Evolutionary conservation across 2,329 filamentous ascomycete species (phyloP).

Genomic region (Aquanectria penicillioides): DNA sequence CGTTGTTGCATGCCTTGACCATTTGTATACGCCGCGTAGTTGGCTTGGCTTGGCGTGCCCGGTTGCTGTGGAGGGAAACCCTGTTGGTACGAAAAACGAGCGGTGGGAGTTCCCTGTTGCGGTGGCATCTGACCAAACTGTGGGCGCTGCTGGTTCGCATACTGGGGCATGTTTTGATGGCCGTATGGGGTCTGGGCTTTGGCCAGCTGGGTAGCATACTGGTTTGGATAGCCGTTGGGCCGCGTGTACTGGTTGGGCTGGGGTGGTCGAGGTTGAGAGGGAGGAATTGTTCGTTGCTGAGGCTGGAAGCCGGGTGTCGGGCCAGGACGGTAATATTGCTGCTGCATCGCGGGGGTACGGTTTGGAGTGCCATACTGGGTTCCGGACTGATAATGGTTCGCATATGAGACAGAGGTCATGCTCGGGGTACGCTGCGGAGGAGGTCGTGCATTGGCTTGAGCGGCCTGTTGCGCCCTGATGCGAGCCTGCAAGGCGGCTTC

Average conservation of each 20-base stretch:
- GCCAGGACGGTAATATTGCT: conserved; percentile 56
- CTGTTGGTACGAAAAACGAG: conserved; percentile 54
- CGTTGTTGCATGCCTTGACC: conserved; percentile 53
- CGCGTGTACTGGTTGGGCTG: conserved; percentile 61
- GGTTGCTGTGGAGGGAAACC: conserved; percentile 51
- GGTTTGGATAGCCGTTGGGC: conserved; percentile 57
- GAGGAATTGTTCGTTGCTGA: conserved; percentile 49
- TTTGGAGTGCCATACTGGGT: conserved; percentile 59
- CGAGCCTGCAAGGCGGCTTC: conserved; percentile 68
- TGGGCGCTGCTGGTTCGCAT: conserved; percentile 57
- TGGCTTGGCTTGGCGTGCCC: conserved; percentile 49
- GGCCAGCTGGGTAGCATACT: conserved; percentile 60
- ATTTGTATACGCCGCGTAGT: conserved; percentile 54
- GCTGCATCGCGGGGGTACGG: conserved; percentile 55
- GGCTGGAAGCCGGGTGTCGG: conserved; percentile 55
- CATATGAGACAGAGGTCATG: conserved; percentile 52
- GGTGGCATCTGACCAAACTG: conserved; percentile 54
- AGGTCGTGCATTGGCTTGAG: conserved; percentile 48
- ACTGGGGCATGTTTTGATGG: conserved; percentile 61
- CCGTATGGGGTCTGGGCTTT: conserved; percentile 64
- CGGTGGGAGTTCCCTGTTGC: conserved; percentile 54
- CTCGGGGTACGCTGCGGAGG: conserved; percentile 52
- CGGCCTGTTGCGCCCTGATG: conserved; percentile 51
- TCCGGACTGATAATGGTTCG: conserved; percentile 54
- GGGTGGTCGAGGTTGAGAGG: conserved; percentile 48